Evolutionary conservation across 345 rosid genomes (phyloP).

Genomic region (Heritiera littoralis): DNA sequence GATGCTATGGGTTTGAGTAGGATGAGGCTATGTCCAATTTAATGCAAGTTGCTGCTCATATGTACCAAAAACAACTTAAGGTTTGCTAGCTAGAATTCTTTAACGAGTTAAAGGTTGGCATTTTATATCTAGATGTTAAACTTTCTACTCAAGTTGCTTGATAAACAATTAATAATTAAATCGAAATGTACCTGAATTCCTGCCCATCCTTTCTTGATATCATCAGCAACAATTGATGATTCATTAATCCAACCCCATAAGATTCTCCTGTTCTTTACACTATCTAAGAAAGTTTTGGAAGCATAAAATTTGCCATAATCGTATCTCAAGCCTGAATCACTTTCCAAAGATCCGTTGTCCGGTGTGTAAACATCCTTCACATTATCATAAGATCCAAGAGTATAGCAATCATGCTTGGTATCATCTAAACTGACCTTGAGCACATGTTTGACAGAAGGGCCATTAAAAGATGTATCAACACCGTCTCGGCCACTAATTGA

Average conservation of each 20-base stretch:
- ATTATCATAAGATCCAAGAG: slow-evolving; percentile 50
- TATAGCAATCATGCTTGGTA: slow-evolving; percentile 52
- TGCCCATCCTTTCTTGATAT: slow-evolving; percentile 51
- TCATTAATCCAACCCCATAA: slow-evolving; percentile 63
- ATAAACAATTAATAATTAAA: not conserved
- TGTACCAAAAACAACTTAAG: too few species aligned
- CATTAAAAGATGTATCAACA: slow-evolving; percentile 42
- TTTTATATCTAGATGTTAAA: too few species aligned
- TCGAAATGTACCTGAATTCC: slow-evolving; percentile 42
- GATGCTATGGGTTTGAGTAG: too few species aligned
- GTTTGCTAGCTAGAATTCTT: too few species aligned
- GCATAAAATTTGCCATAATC: slow-evolving; percentile 82
- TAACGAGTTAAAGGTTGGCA: too few species aligned
- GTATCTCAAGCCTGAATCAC: slow-evolving; percentile 49
- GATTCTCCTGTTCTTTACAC: slow-evolving; percentile 41
- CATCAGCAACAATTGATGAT: slow-evolving; percentile 37
- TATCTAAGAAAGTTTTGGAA: slow-evolving; percentile 66
- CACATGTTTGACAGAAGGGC: slow-evolving; percentile 43
- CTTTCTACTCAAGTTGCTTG: too few species aligned
- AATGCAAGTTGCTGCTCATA: too few species aligned
- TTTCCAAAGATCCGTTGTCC: slow-evolving; percentile 37
- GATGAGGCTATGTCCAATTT: too few species aligned
- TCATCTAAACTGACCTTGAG: slow-evolving; percentile 55
- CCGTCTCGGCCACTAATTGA: slow-evolving; percentile 36
- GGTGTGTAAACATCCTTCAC: slow-evolving; percentile 40